Conservation (phyloP, 495 filamentous ascomycete species). For the Corynascus novoguineensis region DNA sequence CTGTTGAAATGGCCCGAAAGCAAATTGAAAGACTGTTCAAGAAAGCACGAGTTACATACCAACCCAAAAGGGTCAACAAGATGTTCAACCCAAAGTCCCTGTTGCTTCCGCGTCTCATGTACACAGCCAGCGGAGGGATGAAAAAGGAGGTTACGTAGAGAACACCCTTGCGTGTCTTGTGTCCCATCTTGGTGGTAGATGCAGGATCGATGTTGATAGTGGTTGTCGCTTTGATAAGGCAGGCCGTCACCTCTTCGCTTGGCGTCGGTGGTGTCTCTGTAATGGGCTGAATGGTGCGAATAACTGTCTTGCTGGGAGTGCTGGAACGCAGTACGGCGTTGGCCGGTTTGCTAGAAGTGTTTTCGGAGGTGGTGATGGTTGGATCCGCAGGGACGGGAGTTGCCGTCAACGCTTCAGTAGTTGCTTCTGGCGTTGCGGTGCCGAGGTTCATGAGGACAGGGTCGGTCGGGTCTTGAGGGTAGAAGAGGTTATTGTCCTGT, state of each 20-base stretch:
- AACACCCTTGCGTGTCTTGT: neutral
- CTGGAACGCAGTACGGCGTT: neutral
- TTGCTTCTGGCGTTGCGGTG: neutral
- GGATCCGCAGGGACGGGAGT: neutral
- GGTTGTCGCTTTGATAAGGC: neutral
- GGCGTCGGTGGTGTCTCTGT: neutral
- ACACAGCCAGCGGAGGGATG: conserved; percentile 85
- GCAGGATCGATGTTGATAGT: neutral
- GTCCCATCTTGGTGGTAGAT: conserved; percentile 1
- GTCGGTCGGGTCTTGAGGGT: too few relatives aligned
- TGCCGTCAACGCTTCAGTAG: neutral
- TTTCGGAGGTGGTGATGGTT: neutral
- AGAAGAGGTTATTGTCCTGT: too few relatives aligned
- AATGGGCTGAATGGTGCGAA: neutral
- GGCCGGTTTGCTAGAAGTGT: neutral
- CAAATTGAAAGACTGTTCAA: neutral
- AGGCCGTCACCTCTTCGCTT: too few relatives aligned
- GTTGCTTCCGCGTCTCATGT: conserved; percentile 81
- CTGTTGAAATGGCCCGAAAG: too few relatives aligned
- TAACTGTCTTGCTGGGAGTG: too few relatives aligned
- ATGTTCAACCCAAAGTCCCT: conserved; percentile 84
- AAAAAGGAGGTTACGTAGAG: conserved; percentile 59
- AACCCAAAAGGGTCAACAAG: conserved; percentile 76
- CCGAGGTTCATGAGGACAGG: neutral
- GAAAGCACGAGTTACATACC: conserved; percentile 35